Evolutionary conservation across 1,284 basidiomycete species (phyloP), one percentile per base, ranked within the genome.

Genomic region (Ustilago bromivora): DNA sequence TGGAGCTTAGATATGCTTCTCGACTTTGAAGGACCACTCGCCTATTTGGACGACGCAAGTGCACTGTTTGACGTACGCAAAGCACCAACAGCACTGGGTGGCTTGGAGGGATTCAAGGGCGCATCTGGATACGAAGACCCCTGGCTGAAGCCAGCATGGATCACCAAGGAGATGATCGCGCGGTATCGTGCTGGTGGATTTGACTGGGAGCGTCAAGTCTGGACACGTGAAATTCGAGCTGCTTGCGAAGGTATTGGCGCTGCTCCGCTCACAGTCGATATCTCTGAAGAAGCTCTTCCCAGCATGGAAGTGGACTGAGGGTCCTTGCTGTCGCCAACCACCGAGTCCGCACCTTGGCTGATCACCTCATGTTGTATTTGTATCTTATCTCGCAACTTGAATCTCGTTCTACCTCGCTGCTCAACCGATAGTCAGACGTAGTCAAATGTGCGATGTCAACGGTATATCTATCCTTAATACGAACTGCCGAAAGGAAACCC

Each of bases 11-110:
- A 81, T 36, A 82, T 79, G 75, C 28, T 82, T 23, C 67, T 71
- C 19, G 82, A 84, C 69, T 85, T 81, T 59, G 68, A 66, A 35
- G 84, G 83, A 0, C 78, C 84, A 4, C 52, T 85, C 53, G 83
- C 84, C 4, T 71, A 70, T 17, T 47, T 84, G 13, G 74, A 81
- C 41, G 82, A 84, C 35, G 81, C 77, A 9, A 52, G 71, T 17
- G 60, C 40, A 7, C 61, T 83, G 12, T 79, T 76, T 32, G 59
- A 76, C 0, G 72, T 76, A 17, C 75, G 76, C n/a, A 75, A 61
- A 35, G 74, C 79, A 28, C 79, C 82, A 1, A 65, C 71, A 1
- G 71, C 69, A 1, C 43, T 81, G 2, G 80, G 81, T 11, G 76
- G 77, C 11, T 73, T 76, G 23, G 74, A 76, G 32, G 76, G 71